Evolutionary conservation across 805 yeast species (phyloP).

Genomic region (Metschnikowia lochheadii): DNA sequence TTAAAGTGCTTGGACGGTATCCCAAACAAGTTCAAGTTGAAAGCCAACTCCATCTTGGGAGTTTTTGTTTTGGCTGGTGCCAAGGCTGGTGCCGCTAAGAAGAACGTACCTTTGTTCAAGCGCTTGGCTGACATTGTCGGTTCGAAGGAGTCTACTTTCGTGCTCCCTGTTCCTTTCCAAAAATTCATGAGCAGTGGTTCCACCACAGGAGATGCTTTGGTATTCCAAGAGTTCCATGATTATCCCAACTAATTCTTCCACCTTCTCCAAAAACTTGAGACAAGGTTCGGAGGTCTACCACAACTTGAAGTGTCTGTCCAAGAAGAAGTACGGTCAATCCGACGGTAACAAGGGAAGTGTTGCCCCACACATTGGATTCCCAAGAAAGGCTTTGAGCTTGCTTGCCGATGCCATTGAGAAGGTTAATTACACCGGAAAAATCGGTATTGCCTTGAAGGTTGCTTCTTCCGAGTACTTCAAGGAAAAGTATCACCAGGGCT

Average conservation of each 20-base stretch:
- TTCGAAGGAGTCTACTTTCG: slow-evolving; percentile 73
- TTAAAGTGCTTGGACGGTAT: slow-evolving; percentile 89
- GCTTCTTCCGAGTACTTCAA: slow-evolving; percentile 98
- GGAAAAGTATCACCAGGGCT: slow-evolving; percentile 95
- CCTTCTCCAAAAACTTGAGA: slow-evolving; percentile 94
- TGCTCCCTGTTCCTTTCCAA: slow-evolving; percentile 98
- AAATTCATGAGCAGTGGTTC: slow-evolving; percentile 99
- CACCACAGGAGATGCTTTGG: slow-evolving; percentile 99
- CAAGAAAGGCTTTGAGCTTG: slow-evolving; percentile 96
- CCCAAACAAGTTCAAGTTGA: slow-evolving; percentile 93
- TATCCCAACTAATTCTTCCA: slow-evolving; percentile 87
- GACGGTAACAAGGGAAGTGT: slow-evolving; percentile 99
- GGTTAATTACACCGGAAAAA: slow-evolving; percentile 94
- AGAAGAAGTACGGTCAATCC: slow-evolving; percentile 93
- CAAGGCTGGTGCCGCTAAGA: slow-evolving; percentile 97
- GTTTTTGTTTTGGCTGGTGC: slow-evolving; percentile 89
- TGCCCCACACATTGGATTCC: slow-evolving; percentile 94
- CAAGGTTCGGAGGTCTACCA: slow-evolving; percentile 98
- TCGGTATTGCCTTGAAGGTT: slow-evolving; percentile 89
- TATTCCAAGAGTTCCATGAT: slow-evolving; percentile 99
- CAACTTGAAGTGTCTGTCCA: slow-evolving; percentile 86
- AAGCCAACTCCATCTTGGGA: slow-evolving; percentile 98
- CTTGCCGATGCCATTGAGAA: slow-evolving; percentile 82
- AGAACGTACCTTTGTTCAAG: slow-evolving; percentile 87
- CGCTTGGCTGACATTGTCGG: slow-evolving; percentile 82